Evolutionary conservation across 371 early-diverging fungal species (phyloP), one percentile per base, ranked within the genome.

Genomic region (Cokeromyces recurvatus): DNA sequence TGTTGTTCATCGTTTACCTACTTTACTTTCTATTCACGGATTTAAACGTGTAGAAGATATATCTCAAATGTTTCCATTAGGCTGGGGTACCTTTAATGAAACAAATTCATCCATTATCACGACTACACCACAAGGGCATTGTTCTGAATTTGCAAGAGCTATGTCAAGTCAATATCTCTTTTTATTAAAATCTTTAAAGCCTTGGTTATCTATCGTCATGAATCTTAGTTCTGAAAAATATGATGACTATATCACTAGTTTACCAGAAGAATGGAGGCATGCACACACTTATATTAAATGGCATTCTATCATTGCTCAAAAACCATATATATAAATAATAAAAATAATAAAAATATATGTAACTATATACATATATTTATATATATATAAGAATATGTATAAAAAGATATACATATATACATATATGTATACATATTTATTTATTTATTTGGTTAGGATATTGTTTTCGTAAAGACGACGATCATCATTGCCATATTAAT

Each of bases 401-500:
- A n/a, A n/a, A 41, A 51, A 48, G 15, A n/a, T 32, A 25, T 36
- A 19, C 36, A 23, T 24, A 16, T 35, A 24, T 2, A 14, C 10
- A 32, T n/a, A n/a, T n/a, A n/a, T n/a, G n/a, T n/a, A n/a, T n/a
- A n/a, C n/a, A n/a, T n/a, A n/a, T n/a, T n/a, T n/a, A n/a, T n/a
- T 27, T 27, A 11, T 27, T 27, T 7, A 27, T 34, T 39, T 10
- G 32, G 2, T 37, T 39, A 52, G 14, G 53, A 27, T 10, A 36
- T 34, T 24, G 52, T 35, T 32, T 36, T 25, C 21, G 51, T 63
- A 23, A 62, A 78, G 16, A 71, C 59, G 32, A 72, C 48, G 54
- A 69, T 46, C 27, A 70, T 51, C 69, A 75, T 65, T 5, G 78
- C 82, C 64, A 85, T 56, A 59, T 82, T 81, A 32, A 84, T 55